Percentiles rank a stretch among this genome's conserved stretches.
These are phyloP conservation scores for Aspergillus bridgeri DNA, from an alignment of 495 filamentous ascomycete species.

Conservation along the genomic window DNA sequence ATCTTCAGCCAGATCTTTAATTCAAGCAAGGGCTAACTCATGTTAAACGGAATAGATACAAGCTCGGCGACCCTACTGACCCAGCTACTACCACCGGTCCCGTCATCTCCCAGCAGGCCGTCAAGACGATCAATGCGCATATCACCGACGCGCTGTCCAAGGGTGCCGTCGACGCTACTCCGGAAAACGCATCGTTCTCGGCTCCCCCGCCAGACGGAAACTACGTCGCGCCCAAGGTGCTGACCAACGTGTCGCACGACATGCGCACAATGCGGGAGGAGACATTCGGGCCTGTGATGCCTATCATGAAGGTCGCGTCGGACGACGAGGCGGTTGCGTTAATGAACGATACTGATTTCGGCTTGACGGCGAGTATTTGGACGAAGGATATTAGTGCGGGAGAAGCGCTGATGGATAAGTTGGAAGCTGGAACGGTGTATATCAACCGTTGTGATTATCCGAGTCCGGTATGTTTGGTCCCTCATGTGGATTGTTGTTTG, in stretches of 20 bases:
- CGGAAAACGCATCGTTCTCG: constrained; percentile 70
- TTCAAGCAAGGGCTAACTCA: neutral
- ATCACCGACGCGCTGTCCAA: constrained; percentile 80
- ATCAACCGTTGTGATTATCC: constrained; percentile 95
- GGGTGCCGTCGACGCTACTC: constrained; percentile 80
- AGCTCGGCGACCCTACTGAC: constrained; percentile 80
- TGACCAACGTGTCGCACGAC: constrained; percentile 74
- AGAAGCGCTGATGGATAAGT: constrained; percentile 70
- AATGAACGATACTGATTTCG: constrained; percentile 96
- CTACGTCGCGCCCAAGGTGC: constrained; percentile 79
- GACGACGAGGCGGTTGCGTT: constrained; percentile 78
- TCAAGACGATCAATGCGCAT: constrained; percentile 70
- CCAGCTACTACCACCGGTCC: constrained; percentile 80
- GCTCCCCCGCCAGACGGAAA: constrained; percentile 70
- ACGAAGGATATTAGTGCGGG: constrained; percentile 80
- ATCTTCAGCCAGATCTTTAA: neutral
- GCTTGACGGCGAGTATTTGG: constrained; percentile 96
- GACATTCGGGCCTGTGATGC: constrained; percentile 93
- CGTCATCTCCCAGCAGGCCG: constrained; percentile 73
- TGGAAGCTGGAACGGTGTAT: constrained; percentile 95
- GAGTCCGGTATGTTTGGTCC: constrained; percentile 66
- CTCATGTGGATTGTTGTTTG: neutral
- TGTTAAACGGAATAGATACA: constrained; percentile 57
- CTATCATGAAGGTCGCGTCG: constrained; percentile 83
- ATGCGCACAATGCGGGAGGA: constrained; percentile 95